Base-by-base conservation (phyloP, 495 filamentous ascomycete genomes). In the Xylaria palmicola region DNA sequence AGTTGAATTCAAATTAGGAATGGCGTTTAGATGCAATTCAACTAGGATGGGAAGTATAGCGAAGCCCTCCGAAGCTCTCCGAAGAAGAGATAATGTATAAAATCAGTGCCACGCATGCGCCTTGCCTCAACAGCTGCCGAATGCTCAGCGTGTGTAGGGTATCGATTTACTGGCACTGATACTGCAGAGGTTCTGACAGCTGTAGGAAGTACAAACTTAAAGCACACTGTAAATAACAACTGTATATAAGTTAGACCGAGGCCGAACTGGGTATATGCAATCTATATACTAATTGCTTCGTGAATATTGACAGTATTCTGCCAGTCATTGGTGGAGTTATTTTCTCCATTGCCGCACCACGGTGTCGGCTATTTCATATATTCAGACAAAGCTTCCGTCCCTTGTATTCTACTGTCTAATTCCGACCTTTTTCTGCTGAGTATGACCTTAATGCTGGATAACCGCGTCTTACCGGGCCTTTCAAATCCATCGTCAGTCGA, bases 1-100 rank as follows among this genome's bases (percentile, higher is more conserved):
- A 65, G 59, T 37, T 65, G 37, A 65, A 63, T 43, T 43, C 26
- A 10, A 55, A 15, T 20, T 1, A 40, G 6, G 45, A 51, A 17
- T 26, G 50, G 19, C 32, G 6, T 53, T 20, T 4, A 13, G 50
- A 29, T 48, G 6, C 20, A 19, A 39, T 53, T 15, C 5, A 13
- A 53, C 30, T n/a, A 39, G 19, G 37, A 12, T 22, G 4, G 1
- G 32, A 26, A 5, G 12, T 37, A 1, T 13, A 24, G 12, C 48
- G 17, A n/a, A 3, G n/a, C 9, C 29, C 17, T 6, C 48, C 15
- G n/a, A n/a, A n/a, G n/a, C n/a, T n/a, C n/a, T n/a, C n/a, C n/a
- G n/a, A n/a, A n/a, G n/a, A n/a, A n/a, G n/a, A n/a, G n/a, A n/a
- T n/a, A n/a, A n/a, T n/a, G n/a, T n/a, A n/a, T n/a, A n/a, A n/a